Percentiles rank a stretch among this genome's conserved stretches.
These are phyloP conservation scores for Dipteronia dyeriana DNA, from an alignment of 345 rosid genomes.

Conservation along the genomic window DNA sequence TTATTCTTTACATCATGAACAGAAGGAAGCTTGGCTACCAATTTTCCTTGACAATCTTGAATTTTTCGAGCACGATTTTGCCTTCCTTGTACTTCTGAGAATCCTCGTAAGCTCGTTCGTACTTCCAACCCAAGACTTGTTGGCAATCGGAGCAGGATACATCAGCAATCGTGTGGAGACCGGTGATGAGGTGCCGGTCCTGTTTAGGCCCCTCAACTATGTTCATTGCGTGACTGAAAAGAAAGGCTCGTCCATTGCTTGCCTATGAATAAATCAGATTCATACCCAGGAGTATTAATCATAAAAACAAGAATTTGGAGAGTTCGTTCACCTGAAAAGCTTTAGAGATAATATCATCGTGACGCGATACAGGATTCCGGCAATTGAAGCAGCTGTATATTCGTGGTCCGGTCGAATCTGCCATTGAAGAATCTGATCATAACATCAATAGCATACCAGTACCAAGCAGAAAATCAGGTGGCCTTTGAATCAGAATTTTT, in stretches of 20 bases:
- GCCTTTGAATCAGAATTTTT: neutral
- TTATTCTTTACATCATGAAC: neutral
- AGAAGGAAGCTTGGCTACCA: conserved; percentile 20
- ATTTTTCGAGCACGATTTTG: conserved; percentile 31
- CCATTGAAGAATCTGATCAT: conserved; percentile 26
- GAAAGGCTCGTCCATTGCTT: conserved; percentile 33
- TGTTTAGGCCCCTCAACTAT: conserved; percentile 25
- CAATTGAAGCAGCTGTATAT: conserved; percentile 48
- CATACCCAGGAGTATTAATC: neutral
- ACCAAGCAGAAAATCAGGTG: neutral
- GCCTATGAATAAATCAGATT: conserved; percentile 10
- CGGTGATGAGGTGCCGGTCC: conserved; percentile 32
- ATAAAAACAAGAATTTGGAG: neutral
- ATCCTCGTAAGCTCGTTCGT: conserved; percentile 30
- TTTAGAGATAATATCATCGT: conserved; percentile 46
- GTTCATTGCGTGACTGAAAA: conserved; percentile 34
- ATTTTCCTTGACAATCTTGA: conserved; percentile 33
- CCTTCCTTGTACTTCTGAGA: conserved; percentile 41
- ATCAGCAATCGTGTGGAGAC: conserved; percentile 40
- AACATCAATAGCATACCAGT: neutral
- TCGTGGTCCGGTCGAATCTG: conserved; percentile 30
- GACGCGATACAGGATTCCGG: conserved; percentile 38
- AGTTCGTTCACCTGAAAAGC: conserved; percentile 39
- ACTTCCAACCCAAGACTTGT: conserved; percentile 41
- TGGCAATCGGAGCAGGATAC: conserved; percentile 33